Evolutionary conservation across 2,329 filamentous ascomycete species (phyloP).

Genomic region (Penicillium sp.): DNA sequence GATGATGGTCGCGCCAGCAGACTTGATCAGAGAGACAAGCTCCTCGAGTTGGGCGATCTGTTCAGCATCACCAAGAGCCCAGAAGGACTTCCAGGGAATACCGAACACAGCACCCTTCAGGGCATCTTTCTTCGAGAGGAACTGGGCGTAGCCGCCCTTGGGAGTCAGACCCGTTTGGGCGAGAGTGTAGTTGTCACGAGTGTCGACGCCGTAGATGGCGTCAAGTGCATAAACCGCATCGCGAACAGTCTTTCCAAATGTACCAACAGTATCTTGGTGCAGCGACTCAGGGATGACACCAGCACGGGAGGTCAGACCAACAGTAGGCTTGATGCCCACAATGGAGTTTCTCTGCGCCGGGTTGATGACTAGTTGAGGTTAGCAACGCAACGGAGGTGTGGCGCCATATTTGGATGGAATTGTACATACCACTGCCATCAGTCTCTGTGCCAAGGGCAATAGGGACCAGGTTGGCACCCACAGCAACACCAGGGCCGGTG

Average conservation of each 20-base stretch:
- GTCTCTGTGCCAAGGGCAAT: constrained; percentile 76
- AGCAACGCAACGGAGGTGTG: neutral
- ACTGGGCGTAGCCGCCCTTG: constrained; percentile 60
- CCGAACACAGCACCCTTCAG: constrained; percentile 69
- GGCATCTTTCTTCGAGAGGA: constrained; percentile 57
- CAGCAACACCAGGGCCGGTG: constrained; percentile 67
- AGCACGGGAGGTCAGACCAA: constrained; percentile 69
- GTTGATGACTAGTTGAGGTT: constrained; percentile 59
- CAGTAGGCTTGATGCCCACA: constrained; percentile 76
- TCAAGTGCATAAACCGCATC: constrained; percentile 71
- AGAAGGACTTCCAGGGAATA: constrained; percentile 73
- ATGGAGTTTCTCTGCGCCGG: constrained; percentile 71
- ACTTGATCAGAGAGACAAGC: constrained; percentile 58
- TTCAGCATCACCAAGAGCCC: constrained; percentile 62
- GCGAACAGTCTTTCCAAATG: constrained; percentile 69
- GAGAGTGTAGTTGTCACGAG: constrained; percentile 67
- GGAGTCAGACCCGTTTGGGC: constrained; percentile 62
- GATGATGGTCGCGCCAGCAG: constrained; percentile 68
- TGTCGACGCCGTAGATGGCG: constrained; percentile 68
- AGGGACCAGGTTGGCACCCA: constrained; percentile 65
- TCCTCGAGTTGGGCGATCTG: constrained; percentile 60
- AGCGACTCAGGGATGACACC: constrained; percentile 68
- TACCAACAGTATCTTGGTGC: constrained; percentile 71
- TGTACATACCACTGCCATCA: constrained; percentile 61
- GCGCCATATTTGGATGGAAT: neutral